Conservation (phyloP, 2,329 filamentous ascomycete genomes). For the Akanthomyces muscarius region DNA sequence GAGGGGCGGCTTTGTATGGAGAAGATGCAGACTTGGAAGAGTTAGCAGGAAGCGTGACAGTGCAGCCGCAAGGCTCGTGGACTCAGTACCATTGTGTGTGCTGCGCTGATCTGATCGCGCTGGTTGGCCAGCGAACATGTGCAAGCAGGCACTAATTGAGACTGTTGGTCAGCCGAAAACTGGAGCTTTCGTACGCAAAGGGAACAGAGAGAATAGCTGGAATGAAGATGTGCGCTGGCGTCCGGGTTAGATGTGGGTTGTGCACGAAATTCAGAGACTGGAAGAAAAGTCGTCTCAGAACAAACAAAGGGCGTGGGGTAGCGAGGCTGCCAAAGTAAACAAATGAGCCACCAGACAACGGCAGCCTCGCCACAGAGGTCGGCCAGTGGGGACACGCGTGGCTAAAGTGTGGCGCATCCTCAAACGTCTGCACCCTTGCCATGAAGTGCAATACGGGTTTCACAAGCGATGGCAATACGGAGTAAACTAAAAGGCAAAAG, state of each 20-base stretch:
- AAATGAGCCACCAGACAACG: conserved; percentile 17
- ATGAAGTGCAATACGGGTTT: too few species aligned
- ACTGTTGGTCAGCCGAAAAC: conserved; percentile 3
- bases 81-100: conserved; percentile 17
- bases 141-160: not conserved
- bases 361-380: conserved; percentile 1
- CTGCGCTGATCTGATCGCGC: conserved; percentile 5
- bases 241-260: conserved; percentile 1
- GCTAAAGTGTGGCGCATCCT: conserved; percentile 3
- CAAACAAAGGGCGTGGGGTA: conserved; percentile 1
- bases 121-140: conserved; percentile 18
- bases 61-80: not conserved
- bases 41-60: not conserved
- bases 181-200: not conserved
- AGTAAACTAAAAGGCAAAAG: too few species aligned
- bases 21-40: conserved; percentile 47
- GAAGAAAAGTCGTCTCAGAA: not conserved
- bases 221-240: conserved; percentile 5
- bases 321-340: conserved; percentile 19
- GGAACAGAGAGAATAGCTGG: not conserved
- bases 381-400: not conserved
- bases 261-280: not conserved
- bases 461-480: too few species aligned
- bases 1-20: conserved; percentile 66
- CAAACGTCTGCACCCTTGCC: not conserved